Percentiles rank a stretch among this genome's conserved stretches.
Evolutionary conservation across 495 filamentous ascomycete genomes (phyloP).

Genomic region (Tuber aestivum): DNA sequence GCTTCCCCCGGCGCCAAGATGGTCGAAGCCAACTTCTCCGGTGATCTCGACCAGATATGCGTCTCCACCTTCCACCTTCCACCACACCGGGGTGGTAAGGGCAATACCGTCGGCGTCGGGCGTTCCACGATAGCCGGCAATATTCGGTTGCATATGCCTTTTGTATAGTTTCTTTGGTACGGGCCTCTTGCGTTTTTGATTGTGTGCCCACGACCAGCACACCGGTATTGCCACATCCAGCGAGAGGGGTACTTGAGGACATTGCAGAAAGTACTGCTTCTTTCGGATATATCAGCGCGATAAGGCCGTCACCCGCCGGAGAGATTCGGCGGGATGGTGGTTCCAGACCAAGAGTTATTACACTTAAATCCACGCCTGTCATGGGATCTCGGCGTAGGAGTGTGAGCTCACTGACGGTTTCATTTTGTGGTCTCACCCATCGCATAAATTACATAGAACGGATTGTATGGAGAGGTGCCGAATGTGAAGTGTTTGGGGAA

Average conservation of each 20-base stretch:
- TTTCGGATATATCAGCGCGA: slow-evolving; percentile 35
- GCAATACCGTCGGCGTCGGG: slow-evolving; percentile 21
- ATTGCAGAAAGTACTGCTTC: slow-evolving; percentile 34
- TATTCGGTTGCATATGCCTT: slow-evolving; percentile 37
- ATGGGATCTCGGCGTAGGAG: slow-evolving; percentile 30
- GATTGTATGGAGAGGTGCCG: slow-evolving; percentile 20
- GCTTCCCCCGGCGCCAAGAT: slow-evolving; percentile 15
- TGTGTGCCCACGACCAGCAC: neutral
- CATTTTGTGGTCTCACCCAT: slow-evolving; percentile 22
- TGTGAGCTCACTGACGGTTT: slow-evolving; percentile 29
- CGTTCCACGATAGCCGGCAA: slow-evolving; percentile 34
- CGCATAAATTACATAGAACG: slow-evolving; percentile 34
- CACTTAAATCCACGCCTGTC: slow-evolving; percentile 19
- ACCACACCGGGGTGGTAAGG: slow-evolving; percentile 35
- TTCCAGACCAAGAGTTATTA: slow-evolving; percentile 30
- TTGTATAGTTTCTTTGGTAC: slow-evolving; percentile 27
- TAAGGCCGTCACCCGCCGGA: slow-evolving; percentile 22
- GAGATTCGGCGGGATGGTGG: slow-evolving; percentile 14
- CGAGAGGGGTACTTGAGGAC: slow-evolving; percentile 11
- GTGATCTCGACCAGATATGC: slow-evolving; percentile 34
- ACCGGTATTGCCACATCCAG: neutral
- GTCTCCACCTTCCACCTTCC: slow-evolving; percentile 20
- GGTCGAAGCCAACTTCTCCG: slow-evolving; percentile 32
- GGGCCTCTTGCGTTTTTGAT: slow-evolving; percentile 11
- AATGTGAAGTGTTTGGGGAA: slow-evolving; percentile 33